Percentiles rank a stretch among this genome's conserved stretches.
Evolutionary conservation across 2,329 filamentous ascomycete species (phyloP).

Genomic region (Diplocarpon mali): DNA sequence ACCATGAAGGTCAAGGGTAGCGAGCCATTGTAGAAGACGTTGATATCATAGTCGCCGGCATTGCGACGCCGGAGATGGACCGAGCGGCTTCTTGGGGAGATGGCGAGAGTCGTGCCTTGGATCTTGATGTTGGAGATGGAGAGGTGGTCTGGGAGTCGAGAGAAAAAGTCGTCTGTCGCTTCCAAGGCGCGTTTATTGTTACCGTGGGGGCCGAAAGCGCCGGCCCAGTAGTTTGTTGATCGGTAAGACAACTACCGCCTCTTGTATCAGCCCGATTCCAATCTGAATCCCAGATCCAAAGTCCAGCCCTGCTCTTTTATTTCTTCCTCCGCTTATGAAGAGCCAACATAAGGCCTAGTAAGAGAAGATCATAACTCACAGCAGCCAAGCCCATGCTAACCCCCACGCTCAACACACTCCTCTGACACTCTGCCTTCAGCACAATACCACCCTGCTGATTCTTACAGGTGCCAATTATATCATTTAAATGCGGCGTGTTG

Average conservation of each 20-base stretch:
- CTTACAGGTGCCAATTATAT: slow-evolving; percentile 6
- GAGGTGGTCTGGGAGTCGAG: slow-evolving; percentile 2
- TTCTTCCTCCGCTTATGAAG: background rate
- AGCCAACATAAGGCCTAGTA: background rate
- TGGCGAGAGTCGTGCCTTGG: background rate
- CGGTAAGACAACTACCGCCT: slow-evolving; percentile 1
- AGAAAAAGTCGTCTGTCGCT: slow-evolving; percentile 2
- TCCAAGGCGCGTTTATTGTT: background rate
- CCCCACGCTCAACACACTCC: background rate
- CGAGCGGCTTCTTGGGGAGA: background rate
- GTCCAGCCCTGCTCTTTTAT: background rate
- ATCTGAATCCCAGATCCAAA: too few relatives aligned
- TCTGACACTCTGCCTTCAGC: background rate
- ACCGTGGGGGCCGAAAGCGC: slow-evolving; percentile 3
- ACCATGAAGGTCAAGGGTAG: slow-evolving; percentile 6
- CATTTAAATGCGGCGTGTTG: background rate
- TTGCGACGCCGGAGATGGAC: background rate
- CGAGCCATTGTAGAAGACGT: slow-evolving; percentile 3
- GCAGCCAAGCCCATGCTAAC: slow-evolving; percentile 1
- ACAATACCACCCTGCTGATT: slow-evolving; percentile 3
- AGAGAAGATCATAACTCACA: background rate
- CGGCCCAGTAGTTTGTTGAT: slow-evolving; percentile 1
- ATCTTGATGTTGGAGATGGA: slow-evolving; percentile 4
- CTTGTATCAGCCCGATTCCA: too few relatives aligned
- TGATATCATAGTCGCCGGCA: background rate